Evolutionary conservation across 768 basidiomycete species (phyloP).

Genomic region (Paxillus ammoniavirescens): DNA sequence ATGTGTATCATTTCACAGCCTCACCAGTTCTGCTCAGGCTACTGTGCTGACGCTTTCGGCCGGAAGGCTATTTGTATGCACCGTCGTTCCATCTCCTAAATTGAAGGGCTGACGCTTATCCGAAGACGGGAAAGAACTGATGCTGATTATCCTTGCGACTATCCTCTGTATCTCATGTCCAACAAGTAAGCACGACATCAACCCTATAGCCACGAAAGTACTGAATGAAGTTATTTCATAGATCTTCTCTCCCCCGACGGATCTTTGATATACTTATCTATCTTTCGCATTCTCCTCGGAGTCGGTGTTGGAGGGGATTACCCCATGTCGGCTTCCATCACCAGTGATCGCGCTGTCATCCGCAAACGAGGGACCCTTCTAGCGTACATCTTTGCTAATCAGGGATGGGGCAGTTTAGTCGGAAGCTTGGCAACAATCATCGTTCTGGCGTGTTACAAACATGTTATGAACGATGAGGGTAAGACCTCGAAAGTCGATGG

Average conservation of each 20-base stretch:
- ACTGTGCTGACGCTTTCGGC: slow-evolving; percentile 63
- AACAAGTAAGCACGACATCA: slow-evolving; percentile 38
- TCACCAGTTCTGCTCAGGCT: slow-evolving; percentile 37
- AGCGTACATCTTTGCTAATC: slow-evolving; percentile 74
- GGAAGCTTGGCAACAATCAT: slow-evolving; percentile 64
- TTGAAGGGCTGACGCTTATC: slow-evolving; percentile 1
- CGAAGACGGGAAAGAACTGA: slow-evolving; percentile 73
- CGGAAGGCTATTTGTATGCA: slow-evolving; percentile 63
- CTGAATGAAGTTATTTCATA: slow-evolving; percentile 12
- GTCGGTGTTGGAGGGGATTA: slow-evolving; percentile 81
- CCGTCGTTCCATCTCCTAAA: background rate
- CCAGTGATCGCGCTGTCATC: slow-evolving; percentile 63
- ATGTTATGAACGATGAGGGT: slow-evolving; percentile 56
- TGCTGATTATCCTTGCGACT: slow-evolving; percentile 78
- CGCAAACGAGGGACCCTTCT: slow-evolving; percentile 71
- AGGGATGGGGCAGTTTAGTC: slow-evolving; percentile 74
- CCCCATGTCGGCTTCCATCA: slow-evolving; percentile 71
- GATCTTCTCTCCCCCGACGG: slow-evolving; percentile 49
- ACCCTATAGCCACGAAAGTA: background rate
- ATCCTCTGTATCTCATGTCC: slow-evolving; percentile 67
- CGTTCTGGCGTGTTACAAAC: slow-evolving; percentile 61
- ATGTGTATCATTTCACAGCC: background rate
- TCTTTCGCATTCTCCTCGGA: slow-evolving; percentile 73
- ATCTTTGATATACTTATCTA: slow-evolving; percentile 58
- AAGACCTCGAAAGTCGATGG: slow-evolving; percentile 69